These are phyloP conservation scores for Naganishia antarctica DNA, from an alignment of 768 basidiomycete species.

Conservation along the genomic window DNA sequence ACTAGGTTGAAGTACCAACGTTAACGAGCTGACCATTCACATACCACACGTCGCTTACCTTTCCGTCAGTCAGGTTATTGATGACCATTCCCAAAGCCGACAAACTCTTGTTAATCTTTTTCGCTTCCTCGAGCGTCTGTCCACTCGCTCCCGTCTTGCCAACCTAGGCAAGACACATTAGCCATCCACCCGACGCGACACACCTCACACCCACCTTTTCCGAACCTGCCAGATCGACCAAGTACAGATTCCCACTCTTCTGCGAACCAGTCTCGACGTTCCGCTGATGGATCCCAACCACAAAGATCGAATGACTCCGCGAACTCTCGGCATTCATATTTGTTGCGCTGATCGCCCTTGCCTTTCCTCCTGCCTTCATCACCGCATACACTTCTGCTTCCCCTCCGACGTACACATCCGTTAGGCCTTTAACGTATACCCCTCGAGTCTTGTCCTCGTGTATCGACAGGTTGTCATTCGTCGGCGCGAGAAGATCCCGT, in stretches of 20 bases:
- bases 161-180: constrained; percentile 49
- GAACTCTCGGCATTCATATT: constrained; percentile 99
- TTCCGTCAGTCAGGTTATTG: constrained; percentile 91
- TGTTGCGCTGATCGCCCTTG: constrained; percentile 86
- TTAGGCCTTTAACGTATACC: constrained; percentile 94
- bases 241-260: constrained; percentile 93
- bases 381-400: constrained; percentile 96
- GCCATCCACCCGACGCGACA: not conserved
- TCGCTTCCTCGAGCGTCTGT: constrained; percentile 97
- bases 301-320: constrained; percentile 96
- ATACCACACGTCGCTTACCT: constrained; percentile 55
- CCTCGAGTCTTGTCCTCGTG: constrained; percentile 97
- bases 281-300: constrained; percentile 92
- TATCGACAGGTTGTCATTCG: constrained; percentile 96
- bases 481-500: constrained; percentile 87
- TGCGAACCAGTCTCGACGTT: constrained; percentile 93
- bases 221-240: constrained; percentile 96
- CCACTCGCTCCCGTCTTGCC: constrained; percentile 99
- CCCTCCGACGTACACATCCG: constrained; percentile 95
- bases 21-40: not conserved
- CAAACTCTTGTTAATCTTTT: constrained; percentile 99
- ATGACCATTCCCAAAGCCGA: constrained; percentile 99
- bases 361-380: constrained; percentile 90
- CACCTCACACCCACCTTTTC: constrained; percentile 62
- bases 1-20: constrained; percentile 54